Percentiles rank a stretch among this genome's conserved stretches.
Conservation (phyloP, 176 grass and related monocot species). For the Ananas comosus region DNA sequence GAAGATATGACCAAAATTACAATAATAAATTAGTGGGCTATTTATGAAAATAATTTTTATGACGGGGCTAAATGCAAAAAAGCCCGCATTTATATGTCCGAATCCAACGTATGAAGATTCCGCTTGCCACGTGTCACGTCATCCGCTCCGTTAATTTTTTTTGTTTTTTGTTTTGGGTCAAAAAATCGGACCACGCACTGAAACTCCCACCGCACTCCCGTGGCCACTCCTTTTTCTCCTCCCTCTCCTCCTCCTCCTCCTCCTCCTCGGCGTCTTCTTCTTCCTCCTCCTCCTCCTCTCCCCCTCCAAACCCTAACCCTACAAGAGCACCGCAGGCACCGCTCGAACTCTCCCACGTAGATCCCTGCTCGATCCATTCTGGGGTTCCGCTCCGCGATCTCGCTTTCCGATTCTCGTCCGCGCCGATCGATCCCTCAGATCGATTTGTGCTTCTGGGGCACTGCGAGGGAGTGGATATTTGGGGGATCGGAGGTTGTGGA, state of each 20-base stretch:
- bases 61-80: no score
- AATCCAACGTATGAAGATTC: no score
- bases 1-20: no score
- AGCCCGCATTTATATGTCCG: no score
- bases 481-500: constrained; percentile 8
- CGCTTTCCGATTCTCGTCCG: background rate
- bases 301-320: constrained; percentile 27
- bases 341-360: background rate
- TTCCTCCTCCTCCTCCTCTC: background rate
- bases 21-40: no score
- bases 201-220: background rate
- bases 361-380: constrained; percentile 1
- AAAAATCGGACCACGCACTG: no score
- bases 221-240: background rate
- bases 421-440: background rate
- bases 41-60: no score
- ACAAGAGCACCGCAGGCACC: constrained; percentile 12
- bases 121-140: no score
- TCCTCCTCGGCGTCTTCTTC: background rate
- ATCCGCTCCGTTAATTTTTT: no score
- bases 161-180: background rate
- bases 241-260: background rate
- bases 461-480: no score
- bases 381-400: background rate
- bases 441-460: background rate